Base-by-base conservation (phyloP, 139 green algal species). In the Auxenochlorella protothecoides region DNA sequence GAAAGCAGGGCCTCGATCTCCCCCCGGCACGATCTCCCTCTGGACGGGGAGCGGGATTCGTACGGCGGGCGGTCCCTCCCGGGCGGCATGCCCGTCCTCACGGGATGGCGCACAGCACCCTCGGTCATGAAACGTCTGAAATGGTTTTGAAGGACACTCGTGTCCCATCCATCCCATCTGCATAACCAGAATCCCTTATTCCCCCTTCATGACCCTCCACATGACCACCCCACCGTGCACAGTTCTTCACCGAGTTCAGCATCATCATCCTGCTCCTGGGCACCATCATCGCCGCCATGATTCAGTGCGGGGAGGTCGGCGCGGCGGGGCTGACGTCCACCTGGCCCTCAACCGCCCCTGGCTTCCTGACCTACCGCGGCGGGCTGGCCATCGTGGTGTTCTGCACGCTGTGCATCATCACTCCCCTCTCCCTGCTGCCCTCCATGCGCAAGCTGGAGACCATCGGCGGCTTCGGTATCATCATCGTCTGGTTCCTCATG, bases 341-440 rank as follows among this genome's bases (percentile, higher is more conserved):
- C 57, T 62, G 9, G 9, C 57, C 57, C 57, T 9, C 9, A 9
- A 62, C 57, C 57, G 11, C 57, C 57, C 57, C 57, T 11, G 9
- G 0, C 57, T 62, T 62, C 11, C 11, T 62, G 11, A 11, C 11
- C 57, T 62, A 11, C 9, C 57, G 57, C 57, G 57, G 57, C 57
- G 57, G 71, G 63, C 70, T 56, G 3, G 64, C 64, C 2, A 54
- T 63, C 55, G 65, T 75, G 71, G 5, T 75, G 2, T 75, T 75
- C 64, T 75, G 70, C 71, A 75, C 71, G 5, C 71, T 75, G 27
- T 8, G 3, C 16, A n/a, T 75, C 64, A 75, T 75, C 64, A 70
- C 70, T 54, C 71, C 71, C 27, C 71, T 75, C 6, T 75, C 53
- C 55, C 70, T 67, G 55, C 55, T 75, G 71, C 71, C 63, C 16